Evolutionary conservation across 2,329 filamentous ascomycete genomes (phyloP), one percentile per base, ranked within the genome.

Genomic region (Thelonectria rubi): DNA sequence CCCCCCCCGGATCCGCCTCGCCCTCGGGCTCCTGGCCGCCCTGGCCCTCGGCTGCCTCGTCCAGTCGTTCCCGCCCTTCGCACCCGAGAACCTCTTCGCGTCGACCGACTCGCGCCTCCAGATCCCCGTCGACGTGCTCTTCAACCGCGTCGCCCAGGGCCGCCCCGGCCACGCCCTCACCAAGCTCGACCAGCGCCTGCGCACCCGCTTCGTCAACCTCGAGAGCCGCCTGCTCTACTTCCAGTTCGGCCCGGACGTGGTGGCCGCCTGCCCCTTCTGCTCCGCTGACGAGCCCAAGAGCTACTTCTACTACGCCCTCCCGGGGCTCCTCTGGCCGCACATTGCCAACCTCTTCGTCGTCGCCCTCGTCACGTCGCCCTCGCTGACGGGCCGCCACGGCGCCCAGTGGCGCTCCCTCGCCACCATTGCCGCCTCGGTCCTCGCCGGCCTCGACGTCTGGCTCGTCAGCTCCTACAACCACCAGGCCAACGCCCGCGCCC

Each of bases 231-330:
- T 95, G 61, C 82, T 97, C 8, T 98, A 97, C 79, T 83, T 96
- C 54, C 88, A 91, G 61, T 96, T 88, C 77, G 95, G 95, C 2
- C 92, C 93, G 0, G 82, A 86, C 34, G 87, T 89, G 9, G 76
- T 98, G 39, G 82, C 88, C 20, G 82, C 87, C 60, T 98, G 94
- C 76, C 84, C 87, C n/a, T 97, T 97, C 80, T 97, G 94, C 84
- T 82, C 80, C 52, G 79, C 86, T n/a, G 88, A 91, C 60, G 87
- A 91, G 49, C 84, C 87, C 5, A 81, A 80, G 39, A 87, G 85
- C 43, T 97, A 93, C 80, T 84, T 97, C 50, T 85, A 91, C 74
- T 98, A 97, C 78, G 89, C 91, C 14, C 78, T 96, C 0, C 91
- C 94, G 0, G 82, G 86, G 24, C 79, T 97, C 8, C 71, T 94